Conservation (phyloP, 805 yeast species). For the Lipomyces starkeyi region DNA sequence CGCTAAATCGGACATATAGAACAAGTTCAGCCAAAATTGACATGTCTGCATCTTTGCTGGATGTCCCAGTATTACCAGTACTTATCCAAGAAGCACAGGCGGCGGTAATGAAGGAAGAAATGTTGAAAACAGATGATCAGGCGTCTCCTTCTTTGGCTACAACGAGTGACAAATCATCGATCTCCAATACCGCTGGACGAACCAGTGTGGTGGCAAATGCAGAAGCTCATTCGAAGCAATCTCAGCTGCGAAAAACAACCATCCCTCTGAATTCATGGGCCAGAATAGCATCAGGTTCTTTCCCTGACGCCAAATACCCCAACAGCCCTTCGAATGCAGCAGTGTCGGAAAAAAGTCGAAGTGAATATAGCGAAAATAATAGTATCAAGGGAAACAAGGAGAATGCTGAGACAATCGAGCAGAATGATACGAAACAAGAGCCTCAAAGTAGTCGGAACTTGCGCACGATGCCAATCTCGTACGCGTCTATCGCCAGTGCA, state of each 20-base stretch:
- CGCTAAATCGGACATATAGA: slow-evolving; percentile 8
- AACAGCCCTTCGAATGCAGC: neutral
- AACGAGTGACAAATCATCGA: neutral
- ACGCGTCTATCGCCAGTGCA: neutral
- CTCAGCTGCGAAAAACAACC: neutral
- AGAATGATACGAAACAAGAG: neutral
- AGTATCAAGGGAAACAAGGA: neutral
- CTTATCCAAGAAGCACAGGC: neutral
- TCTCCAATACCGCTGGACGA: neutral
- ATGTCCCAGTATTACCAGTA: neutral
- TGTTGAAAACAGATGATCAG: neutral
- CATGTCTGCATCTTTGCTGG: neutral
- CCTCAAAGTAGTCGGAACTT: neutral
- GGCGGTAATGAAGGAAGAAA: neutral
- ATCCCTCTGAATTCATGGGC: neutral
- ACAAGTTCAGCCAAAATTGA: neutral
- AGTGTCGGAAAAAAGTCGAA: neutral
- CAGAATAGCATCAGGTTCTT: neutral
- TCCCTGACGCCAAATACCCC: neutral
- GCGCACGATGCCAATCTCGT: neutral
- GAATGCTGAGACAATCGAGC: neutral
- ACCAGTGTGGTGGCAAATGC: neutral
- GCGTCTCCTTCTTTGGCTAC: neutral
- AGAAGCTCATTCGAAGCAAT: neutral
- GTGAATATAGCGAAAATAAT: neutral